Evolutionary conservation across 345 rosid genomes (phyloP).

Genomic region (Bruguiera parviflora): DNA sequence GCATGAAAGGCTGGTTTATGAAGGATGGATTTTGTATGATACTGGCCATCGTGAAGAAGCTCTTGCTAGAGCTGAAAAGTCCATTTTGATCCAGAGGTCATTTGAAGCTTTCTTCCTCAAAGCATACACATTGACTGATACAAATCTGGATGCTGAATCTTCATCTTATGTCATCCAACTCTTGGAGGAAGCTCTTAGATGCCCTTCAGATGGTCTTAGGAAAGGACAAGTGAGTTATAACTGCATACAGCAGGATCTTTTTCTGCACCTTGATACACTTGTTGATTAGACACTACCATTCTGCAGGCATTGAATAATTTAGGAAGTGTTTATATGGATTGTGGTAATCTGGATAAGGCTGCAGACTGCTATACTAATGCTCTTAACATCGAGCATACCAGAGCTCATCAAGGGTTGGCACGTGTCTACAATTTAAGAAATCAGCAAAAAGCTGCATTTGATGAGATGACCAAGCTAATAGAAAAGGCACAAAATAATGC

Average conservation of each 20-base stretch:
- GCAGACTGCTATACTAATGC: slow-evolving; percentile 76
- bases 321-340: slow-evolving; percentile 79
- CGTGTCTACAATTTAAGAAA: slow-evolving; percentile 66
- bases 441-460: slow-evolving; percentile 68
- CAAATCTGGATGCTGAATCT: slow-evolving; percentile 56
- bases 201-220: slow-evolving; percentile 94
- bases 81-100: slow-evolving; percentile 67
- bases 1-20: slow-evolving; percentile 77
- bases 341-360: slow-evolving; percentile 69
- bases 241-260: neutral
- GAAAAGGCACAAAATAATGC: slow-evolving; percentile 66
- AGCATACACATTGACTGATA: slow-evolving; percentile 80
- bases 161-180: slow-evolving; percentile 63
- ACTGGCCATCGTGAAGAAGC: slow-evolving; percentile 77
- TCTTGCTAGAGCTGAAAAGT: slow-evolving; percentile 67
- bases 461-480: slow-evolving; percentile 89
- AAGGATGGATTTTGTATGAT: slow-evolving; percentile 95
- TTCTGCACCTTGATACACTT: too few species aligned
- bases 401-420: slow-evolving; percentile 98
- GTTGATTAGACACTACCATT: neutral
- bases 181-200: slow-evolving; percentile 85
- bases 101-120: slow-evolving; percentile 94
- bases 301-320: slow-evolving; percentile 87
- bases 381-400: slow-evolving; percentile 77
- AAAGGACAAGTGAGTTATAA: slow-evolving; percentile 81